Evolutionary conservation across 2,329 filamentous ascomycete genomes (phyloP).

Genomic region (Colletotrichum filicis): DNA sequence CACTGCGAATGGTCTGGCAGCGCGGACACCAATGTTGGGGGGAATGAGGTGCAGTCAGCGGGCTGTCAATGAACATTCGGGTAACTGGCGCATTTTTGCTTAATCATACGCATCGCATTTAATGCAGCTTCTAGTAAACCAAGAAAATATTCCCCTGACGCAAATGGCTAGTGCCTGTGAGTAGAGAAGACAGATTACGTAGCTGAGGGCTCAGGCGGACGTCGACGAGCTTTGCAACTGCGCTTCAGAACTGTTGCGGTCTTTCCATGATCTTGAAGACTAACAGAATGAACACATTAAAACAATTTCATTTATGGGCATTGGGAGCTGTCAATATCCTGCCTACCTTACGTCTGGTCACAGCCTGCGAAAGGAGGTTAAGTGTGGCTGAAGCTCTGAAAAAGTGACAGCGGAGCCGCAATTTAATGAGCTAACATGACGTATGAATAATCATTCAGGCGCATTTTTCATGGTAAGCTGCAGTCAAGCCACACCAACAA

Average conservation of each 20-base stretch:
- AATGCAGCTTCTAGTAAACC: background rate
- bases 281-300: background rate
- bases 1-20: background rate
- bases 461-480: constrained; percentile 2
- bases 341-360: background rate
- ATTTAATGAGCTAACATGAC: constrained; percentile 28
- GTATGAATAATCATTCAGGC: constrained; percentile 14
- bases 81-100: background rate
- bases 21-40: background rate
- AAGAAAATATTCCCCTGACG: background rate
- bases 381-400: constrained; percentile 29
- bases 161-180: background rate
- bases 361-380: background rate
- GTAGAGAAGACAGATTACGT: background rate
- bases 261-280: background rate
- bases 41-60: background rate
- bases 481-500: constrained; percentile 23
- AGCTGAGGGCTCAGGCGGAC: background rate
- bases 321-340: background rate
- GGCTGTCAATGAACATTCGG: background rate
- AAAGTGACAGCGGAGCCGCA: constrained; percentile 24
- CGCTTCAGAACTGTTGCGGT: background rate
- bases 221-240: background rate
- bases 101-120: too few species aligned
- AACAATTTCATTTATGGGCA: background rate